These are phyloP conservation scores for Arthrocladium fulminans DNA, from an alignment of 2,329 filamentous ascomycete species.

Conservation along the genomic window DNA sequence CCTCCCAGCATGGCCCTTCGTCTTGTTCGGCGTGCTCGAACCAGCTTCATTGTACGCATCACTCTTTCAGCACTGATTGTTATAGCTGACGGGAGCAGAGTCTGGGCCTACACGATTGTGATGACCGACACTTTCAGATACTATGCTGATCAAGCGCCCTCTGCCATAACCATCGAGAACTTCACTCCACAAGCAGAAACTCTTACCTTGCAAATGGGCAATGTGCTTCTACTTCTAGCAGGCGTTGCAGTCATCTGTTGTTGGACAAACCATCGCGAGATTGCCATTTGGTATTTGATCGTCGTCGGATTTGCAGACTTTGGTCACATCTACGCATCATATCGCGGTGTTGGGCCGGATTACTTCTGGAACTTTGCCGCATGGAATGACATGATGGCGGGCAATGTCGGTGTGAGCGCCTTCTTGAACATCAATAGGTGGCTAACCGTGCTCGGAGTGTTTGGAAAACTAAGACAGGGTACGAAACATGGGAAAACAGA, in stretches of 20 bases:
- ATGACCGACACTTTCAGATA: slow-evolving; percentile 54
- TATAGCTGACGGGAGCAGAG: slow-evolving; percentile 32
- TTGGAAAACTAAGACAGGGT: slow-evolving; percentile 37
- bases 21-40: slow-evolving; percentile 60
- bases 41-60: slow-evolving; percentile 55
- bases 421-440: slow-evolving; percentile 50
- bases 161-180: slow-evolving; percentile 27
- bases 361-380: slow-evolving; percentile 43
- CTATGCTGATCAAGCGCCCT: slow-evolving; percentile 52
- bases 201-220: slow-evolving; percentile 60
- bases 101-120: slow-evolving; percentile 48
- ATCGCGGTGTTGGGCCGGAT: slow-evolving; percentile 49
- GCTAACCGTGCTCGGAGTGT: slow-evolving; percentile 51
- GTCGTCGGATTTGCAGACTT: slow-evolving; percentile 58
- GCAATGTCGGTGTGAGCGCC: slow-evolving; percentile 58
- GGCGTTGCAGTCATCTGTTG: slow-evolving; percentile 57
- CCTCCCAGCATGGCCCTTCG: slow-evolving; percentile 54
- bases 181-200: slow-evolving; percentile 39
- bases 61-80: neutral
- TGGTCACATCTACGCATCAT: slow-evolving; percentile 57
- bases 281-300: slow-evolving; percentile 58
- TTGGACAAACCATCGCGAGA: slow-evolving; percentile 54
- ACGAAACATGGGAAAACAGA: slow-evolving; percentile 8
- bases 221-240: slow-evolving; percentile 58
- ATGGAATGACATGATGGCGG: slow-evolving; percentile 67